A percentile compares a stretch with the other conserved stretches of the same genome.
Conservation (phyloP, 805 yeast genomes). For the Candida pseudofarinosa region DNA sequence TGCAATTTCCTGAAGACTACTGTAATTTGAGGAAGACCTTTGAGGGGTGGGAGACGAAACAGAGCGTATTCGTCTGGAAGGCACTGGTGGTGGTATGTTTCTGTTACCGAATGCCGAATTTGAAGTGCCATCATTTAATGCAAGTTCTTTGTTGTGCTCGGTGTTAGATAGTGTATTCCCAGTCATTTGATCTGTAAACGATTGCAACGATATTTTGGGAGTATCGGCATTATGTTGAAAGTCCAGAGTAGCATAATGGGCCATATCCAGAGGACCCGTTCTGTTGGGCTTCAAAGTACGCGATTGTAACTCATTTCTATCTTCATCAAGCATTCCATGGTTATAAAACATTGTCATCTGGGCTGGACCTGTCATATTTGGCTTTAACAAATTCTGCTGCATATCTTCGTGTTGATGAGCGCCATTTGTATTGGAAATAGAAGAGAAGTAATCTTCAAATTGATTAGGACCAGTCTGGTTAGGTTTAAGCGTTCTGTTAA, state of each 20-base stretch:
- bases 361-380: constrained; percentile 43
- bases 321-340: constrained; percentile 5
- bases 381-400: constrained; percentile 18
- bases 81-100: constrained; percentile 32
- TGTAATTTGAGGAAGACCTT: constrained; percentile 9
- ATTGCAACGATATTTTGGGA: constrained; percentile 34
- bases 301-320: constrained; percentile 4
- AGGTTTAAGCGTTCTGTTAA: constrained; percentile 28
- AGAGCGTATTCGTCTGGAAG: constrained; percentile 34
- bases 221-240: constrained; percentile 4
- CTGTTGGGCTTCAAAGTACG: constrained; percentile 21
- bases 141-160: constrained; percentile 15
- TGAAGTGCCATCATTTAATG: constrained; percentile 4
- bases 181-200: constrained; percentile 41
- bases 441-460: constrained; percentile 29
- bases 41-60: constrained; percentile 26
- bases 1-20: background rate
- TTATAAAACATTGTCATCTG: constrained; percentile 30
- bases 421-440: constrained; percentile 18
- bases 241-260: constrained; percentile 23
- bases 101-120: constrained; percentile 11
- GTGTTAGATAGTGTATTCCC: constrained; percentile 34
- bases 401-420: constrained; percentile 1
- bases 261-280: constrained; percentile 35
- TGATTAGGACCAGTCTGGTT: constrained; percentile 46